A percentile compares a stretch with the other conserved stretches of the same genome.
These are phyloP conservation scores for Neurospora sp. DNA, from an alignment of 495 filamentous ascomycete species.

Conservation along the genomic window DNA sequence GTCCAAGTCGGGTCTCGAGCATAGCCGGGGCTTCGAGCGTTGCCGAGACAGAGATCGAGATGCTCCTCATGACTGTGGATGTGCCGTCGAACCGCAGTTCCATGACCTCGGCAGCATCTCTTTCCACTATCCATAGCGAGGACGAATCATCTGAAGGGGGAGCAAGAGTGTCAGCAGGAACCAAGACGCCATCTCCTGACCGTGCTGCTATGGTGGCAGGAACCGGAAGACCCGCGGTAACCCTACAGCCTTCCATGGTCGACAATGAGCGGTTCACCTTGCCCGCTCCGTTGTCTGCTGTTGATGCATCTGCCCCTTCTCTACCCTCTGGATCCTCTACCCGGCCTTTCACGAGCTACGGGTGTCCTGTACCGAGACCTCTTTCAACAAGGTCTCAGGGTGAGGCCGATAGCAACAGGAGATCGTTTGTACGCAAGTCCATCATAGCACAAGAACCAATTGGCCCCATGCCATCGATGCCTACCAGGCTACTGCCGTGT, in stretches of 20 bases:
- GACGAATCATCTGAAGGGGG: constrained; percentile 24
- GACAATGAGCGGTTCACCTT: background rate
- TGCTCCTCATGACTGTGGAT: background rate
- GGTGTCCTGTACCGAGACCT: background rate
- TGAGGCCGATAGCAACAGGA: background rate
- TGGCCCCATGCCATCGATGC: background rate
- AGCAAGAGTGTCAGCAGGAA: background rate
- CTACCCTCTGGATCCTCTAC: background rate
- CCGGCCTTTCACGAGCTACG: background rate
- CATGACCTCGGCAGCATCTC: constrained; percentile 21
- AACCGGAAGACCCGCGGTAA: background rate
- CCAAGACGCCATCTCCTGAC: background rate
- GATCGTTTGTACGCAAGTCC: background rate
- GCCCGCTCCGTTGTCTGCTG: background rate
- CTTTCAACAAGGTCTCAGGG: background rate
- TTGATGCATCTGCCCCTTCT: background rate
- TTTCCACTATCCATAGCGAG: constrained; percentile 36
- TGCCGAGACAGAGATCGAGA: background rate
- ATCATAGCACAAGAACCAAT: background rate
- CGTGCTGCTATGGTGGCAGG: background rate
- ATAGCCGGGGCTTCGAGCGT: constrained; percentile 4
- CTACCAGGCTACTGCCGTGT: constrained; percentile 4
- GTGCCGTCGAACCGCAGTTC: constrained; percentile 23
- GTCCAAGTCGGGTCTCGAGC: constrained; percentile 14
- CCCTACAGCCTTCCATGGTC: background rate